phyloP scores from a whole-genome alignment of 176 grass and related monocot genomes.

The Guadua angustifolia region DNA sequence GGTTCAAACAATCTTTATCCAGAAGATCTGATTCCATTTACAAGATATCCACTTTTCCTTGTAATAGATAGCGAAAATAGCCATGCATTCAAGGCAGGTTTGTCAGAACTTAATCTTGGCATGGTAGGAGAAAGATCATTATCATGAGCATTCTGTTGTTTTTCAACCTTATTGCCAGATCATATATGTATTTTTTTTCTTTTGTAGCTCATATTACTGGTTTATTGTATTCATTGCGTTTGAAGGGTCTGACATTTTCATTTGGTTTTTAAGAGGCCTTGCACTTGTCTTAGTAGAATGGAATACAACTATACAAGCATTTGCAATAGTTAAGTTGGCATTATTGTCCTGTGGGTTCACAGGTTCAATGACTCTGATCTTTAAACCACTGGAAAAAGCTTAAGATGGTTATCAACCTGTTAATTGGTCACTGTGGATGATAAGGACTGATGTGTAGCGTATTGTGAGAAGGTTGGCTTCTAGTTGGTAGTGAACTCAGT shows the following conservation, averaged over 20 bases:
- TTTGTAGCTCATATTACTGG: neutral
- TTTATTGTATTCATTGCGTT: neutral
- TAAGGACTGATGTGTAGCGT: neutral
- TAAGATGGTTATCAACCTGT: slow-evolving; percentile 11
- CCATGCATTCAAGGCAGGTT: slow-evolving; percentile 99
- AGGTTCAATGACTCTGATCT: neutral
- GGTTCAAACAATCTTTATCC: slow-evolving; percentile 89
- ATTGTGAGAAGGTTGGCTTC: slow-evolving; percentile 5
- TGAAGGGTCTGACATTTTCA: slow-evolving; percentile 4
- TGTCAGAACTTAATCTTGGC: slow-evolving; percentile 89
- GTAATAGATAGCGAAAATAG: slow-evolving; percentile 94
- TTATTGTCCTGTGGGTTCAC: slow-evolving; percentile 23
- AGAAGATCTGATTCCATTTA: slow-evolving; percentile 95
- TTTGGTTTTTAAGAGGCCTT: slow-evolving; percentile 6
- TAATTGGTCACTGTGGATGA: slow-evolving; percentile 25
- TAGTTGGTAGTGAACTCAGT: neutral
- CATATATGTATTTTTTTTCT: neutral
- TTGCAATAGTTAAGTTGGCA: neutral
- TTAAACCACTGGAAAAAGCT: slow-evolving; percentile 18
- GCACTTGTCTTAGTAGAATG: neutral
- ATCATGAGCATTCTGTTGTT: slow-evolving; percentile 27
- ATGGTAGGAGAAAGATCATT: slow-evolving; percentile 48
- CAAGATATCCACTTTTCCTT: slow-evolving; percentile 92
- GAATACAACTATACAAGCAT: neutral
- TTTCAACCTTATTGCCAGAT: slow-evolving; percentile 7